Percentiles rank a stretch among this genome's conserved stretches.
phyloP scores from a whole-genome alignment of 1,284 basidiomycete species.

The Phylloboletellus chloephorus region DNA sequence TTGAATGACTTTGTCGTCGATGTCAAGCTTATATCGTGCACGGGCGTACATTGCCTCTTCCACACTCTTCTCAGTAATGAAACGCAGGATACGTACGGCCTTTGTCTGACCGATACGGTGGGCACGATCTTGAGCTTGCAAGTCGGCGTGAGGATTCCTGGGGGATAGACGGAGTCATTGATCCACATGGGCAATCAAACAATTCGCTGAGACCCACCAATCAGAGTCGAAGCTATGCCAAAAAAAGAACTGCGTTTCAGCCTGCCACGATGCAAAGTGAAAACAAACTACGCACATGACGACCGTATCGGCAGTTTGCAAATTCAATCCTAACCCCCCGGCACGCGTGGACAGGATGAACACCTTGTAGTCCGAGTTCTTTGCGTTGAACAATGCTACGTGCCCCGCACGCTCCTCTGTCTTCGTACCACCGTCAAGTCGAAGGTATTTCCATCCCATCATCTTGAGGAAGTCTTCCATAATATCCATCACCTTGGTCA shows the following conservation, averaged over 20 bases:
- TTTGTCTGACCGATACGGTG: constrained; percentile 99
- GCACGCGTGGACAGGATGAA: constrained; percentile 97
- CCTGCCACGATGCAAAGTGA: constrained; percentile 2
- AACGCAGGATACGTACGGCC: constrained; percentile 92
- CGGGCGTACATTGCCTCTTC: constrained; percentile 96
- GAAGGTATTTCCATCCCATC: constrained; percentile 87
- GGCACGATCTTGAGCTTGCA: constrained; percentile 98
- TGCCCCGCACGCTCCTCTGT: constrained; percentile 94
- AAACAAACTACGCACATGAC: constrained; percentile 74
- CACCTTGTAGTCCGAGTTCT: constrained; percentile 84
- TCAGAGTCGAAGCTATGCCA: constrained; percentile 77
- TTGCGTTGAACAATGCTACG: constrained; percentile 89
- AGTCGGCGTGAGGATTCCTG: constrained; percentile 95
- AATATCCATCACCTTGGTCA: constrained; percentile 99
- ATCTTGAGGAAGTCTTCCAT: constrained; percentile 97
- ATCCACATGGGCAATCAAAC: not conserved
- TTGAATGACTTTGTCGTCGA: constrained; percentile 99
- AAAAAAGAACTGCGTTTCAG: constrained; percentile 6
- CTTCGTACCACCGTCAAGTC: constrained; percentile 97
- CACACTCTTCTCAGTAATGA: constrained; percentile 97
- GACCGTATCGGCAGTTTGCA: constrained; percentile 98
- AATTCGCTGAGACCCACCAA: constrained; percentile 44
- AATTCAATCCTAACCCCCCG: constrained; percentile 94
- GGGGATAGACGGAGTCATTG: constrained; percentile 16
- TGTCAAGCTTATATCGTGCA: constrained; percentile 95